Base-by-base conservation (phyloP, 2,329 filamentous ascomycete genomes). In the Myriosclerotinia scirpicola region DNA sequence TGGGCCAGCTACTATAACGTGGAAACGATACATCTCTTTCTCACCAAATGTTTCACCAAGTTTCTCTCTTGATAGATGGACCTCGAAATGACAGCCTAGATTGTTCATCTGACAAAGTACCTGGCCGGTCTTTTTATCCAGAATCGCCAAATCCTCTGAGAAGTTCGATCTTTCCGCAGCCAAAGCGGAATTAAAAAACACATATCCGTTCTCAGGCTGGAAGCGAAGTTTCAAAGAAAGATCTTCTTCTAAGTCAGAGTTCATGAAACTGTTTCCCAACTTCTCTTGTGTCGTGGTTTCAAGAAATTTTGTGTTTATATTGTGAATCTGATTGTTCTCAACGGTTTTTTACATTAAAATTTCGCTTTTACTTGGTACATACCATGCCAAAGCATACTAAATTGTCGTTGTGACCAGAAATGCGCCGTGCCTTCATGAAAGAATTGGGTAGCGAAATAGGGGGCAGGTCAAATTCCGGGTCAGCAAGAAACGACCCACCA, bases 1-100 rank as follows among this genome's bases (percentile, higher is more conserved):
- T 15, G 62, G 30, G 6, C 68, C 68, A 61, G 66, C 66, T 1
- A 69, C n/a, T 34, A 59, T 63, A 40, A 69, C 63, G n/a, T 67
- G 63, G 9, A 68, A 22, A 17, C 8, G 1, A 26, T 26, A 40
- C n/a, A 9, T 15, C 12, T 22, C n/a, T 26, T 40, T 56, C 20
- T 56, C 54, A 12, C 34, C n/a, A 7, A 14, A 40, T 15, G n/a
- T 17, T n/a, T 56, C 30, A 56, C 12, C 22, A 14, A 5, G 20
- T 26, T 17, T 52, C 22, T 52, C 48, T 15, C 3, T 38, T 26
- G 54, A 55, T 20, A n/a, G 8, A 56, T 22, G 4, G 8, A 11
- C 22, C 34, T 40, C 54, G 22, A 40, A 56, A 40, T 9, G 54
- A 17, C 54, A 56, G 40, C 34, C 34, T 40, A 56, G 38, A 36